phyloP scores from a whole-genome alignment of 768 basidiomycete species.

The Rhodosporidiobolus sp. region DNA sequence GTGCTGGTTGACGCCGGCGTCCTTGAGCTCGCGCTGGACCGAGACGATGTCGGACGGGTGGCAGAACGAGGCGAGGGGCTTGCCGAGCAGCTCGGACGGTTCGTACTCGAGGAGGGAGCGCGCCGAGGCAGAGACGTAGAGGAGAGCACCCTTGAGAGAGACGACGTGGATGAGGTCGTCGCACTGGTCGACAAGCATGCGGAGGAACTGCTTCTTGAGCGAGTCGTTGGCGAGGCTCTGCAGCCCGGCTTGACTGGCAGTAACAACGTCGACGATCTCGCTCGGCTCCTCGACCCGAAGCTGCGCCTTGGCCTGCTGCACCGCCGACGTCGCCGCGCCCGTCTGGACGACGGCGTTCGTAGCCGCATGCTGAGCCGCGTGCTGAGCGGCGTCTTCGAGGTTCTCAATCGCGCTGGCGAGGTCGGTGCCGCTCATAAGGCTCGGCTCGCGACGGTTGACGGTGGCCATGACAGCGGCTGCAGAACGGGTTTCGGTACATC shows the following conservation, averaged over 20 bases:
- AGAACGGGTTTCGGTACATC: too few relatives aligned
- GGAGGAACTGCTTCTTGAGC: slow-evolving; percentile 49
- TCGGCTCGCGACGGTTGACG: slow-evolving; percentile 17
- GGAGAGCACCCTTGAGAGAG: slow-evolving; percentile 84
- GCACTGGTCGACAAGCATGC: slow-evolving; percentile 51
- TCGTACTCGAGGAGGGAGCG: slow-evolving; percentile 77
- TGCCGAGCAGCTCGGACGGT: slow-evolving; percentile 76
- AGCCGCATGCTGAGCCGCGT: slow-evolving; percentile 5
- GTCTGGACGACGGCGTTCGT: slow-evolving; percentile 39
- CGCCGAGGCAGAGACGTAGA: slow-evolving; percentile 85
- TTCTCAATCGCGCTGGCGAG: slow-evolving; percentile 9
- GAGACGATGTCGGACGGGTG: slow-evolving; percentile 88
- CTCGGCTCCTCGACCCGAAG: slow-evolving; percentile 8
- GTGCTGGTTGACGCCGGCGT: slow-evolving; percentile 35
- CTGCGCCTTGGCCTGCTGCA: slow-evolving; percentile 15
- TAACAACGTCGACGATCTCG: slow-evolving; percentile 32
- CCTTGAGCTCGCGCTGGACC: slow-evolving; percentile 83
- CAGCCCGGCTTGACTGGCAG: slow-evolving; percentile 34
- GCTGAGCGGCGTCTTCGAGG: slow-evolving; percentile 14
- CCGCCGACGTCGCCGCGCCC: neutral
- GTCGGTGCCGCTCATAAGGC: slow-evolving; percentile 7
- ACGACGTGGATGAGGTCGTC: slow-evolving; percentile 83
- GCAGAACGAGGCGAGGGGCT: slow-evolving; percentile 72
- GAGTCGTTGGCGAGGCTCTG: slow-evolving; percentile 45
- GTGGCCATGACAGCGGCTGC: slow-evolving; percentile 3